These are phyloP conservation scores for Colletotrichum sp. DNA, from an alignment of 2,329 filamentous ascomycete species.

Conservation along the genomic window DNA sequence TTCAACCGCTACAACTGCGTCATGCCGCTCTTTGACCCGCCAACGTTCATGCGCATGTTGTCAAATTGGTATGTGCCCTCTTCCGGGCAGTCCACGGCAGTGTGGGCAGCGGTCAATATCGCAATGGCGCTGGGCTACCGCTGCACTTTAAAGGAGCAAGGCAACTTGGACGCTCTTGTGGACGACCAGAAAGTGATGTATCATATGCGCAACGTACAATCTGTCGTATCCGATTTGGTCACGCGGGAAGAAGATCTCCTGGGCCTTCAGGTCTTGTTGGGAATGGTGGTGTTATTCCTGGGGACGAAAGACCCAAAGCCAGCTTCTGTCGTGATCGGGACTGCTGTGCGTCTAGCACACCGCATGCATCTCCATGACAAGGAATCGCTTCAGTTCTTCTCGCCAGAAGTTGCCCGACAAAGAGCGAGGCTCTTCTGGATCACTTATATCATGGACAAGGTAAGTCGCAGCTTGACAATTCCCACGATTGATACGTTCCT, in stretches of 20 bases:
- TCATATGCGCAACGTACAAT: constrained; percentile 43
- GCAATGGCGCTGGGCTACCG: constrained; percentile 42
- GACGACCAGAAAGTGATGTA: constrained; percentile 23
- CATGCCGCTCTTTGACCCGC: constrained; percentile 41
- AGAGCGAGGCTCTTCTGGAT: constrained; percentile 45
- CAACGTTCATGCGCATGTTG: constrained; percentile 39
- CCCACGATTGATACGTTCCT: neutral
- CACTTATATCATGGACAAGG: constrained; percentile 45
- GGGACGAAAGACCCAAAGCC: constrained; percentile 40
- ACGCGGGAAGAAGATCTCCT: constrained; percentile 40
- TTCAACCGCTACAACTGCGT: constrained; percentile 39
- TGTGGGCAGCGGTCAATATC: constrained; percentile 44
- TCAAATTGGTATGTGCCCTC: constrained; percentile 36
- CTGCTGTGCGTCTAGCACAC: constrained; percentile 43
- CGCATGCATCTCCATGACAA: constrained; percentile 38
- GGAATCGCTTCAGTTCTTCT: constrained; percentile 24
- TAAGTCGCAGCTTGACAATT: neutral
- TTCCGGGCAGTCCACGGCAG: constrained; percentile 11
- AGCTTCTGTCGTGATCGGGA: constrained; percentile 41
- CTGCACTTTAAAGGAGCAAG: constrained; percentile 20
- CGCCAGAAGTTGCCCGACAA: constrained; percentile 36
- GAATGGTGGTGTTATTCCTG: constrained; percentile 41
- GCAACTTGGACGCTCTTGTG: constrained; percentile 21
- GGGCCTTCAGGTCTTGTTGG: constrained; percentile 43
- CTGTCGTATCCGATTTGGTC: constrained; percentile 41